Conservation (phyloP, 306 rosid species). For the Prunus mongolica region DNA sequence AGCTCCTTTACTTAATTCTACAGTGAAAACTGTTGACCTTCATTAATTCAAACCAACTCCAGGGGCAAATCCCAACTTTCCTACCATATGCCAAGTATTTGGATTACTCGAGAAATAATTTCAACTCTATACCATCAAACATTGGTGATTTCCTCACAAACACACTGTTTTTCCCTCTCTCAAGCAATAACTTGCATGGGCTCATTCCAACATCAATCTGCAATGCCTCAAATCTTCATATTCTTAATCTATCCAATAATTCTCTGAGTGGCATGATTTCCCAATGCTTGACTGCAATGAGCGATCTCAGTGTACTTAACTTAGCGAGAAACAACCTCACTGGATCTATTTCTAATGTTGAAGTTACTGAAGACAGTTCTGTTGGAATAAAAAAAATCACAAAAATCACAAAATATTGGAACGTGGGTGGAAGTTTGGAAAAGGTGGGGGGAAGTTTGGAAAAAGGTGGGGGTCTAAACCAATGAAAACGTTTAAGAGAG, state of each 20-base stretch:
- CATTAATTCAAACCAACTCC: not conserved
- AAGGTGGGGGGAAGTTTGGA: too few species aligned
- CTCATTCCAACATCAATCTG: conserved; percentile 28
- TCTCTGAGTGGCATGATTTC: conserved; percentile 17
- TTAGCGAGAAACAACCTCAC: conserved; percentile 6
- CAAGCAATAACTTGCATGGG: conserved; percentile 14
- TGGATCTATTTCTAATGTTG: conserved; percentile 10
- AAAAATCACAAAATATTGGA: too few species aligned
- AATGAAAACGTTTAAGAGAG: too few species aligned
- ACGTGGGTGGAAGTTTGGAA: too few species aligned
- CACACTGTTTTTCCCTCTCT: not conserved
- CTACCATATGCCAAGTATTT: not conserved
- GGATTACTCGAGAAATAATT: conserved; percentile 23
- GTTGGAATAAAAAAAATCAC: too few species aligned
- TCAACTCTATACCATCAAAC: not conserved
- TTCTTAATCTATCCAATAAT: conserved; percentile 28
- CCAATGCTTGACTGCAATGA: conserved; percentile 3
- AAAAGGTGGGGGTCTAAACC: too few species aligned
- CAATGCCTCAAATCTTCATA: conserved; percentile 7
- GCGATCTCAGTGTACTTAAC: conserved; percentile 14
- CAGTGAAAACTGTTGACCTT: not conserved
- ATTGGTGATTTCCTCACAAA: not conserved
- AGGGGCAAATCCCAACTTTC: conserved; percentile 2
- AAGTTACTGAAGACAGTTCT: not conserved
- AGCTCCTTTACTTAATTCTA: not conserved